Evolutionary conservation across 148 eudicot genomes (phyloP).

Genomic region (Rhododendron simsii): DNA sequence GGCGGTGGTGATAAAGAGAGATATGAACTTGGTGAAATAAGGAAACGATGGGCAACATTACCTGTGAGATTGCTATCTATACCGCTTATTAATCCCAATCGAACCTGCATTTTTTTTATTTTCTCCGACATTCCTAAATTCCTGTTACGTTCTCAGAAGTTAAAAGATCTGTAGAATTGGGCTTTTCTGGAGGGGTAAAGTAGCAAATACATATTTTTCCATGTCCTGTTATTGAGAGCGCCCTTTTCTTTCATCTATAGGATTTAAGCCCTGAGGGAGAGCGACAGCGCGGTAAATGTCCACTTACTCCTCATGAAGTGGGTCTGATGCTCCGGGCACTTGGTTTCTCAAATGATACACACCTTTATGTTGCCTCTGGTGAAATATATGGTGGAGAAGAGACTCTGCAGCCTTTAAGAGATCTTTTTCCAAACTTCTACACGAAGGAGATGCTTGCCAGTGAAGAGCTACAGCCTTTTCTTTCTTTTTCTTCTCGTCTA

Average conservation of each 20-base stretch:
- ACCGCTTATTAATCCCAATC: background rate
- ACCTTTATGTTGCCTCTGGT: slow-evolving; percentile 92
- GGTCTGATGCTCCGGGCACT: slow-evolving; percentile 92
- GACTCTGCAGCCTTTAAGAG: slow-evolving; percentile 78
- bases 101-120: background rate
- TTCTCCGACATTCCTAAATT: background rate
- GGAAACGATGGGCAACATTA: slow-evolving; percentile 92
- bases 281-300: slow-evolving; percentile 87
- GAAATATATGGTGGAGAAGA: slow-evolving; percentile 94
- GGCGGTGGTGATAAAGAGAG: slow-evolving; percentile 98
- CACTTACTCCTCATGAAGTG: slow-evolving; percentile 93
- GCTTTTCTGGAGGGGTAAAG: background rate
- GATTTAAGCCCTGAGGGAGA: slow-evolving; percentile 81
- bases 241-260: slow-evolving; percentile 28
- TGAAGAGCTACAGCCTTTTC: slow-evolving; percentile 62
- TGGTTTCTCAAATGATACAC: slow-evolving; percentile 72
- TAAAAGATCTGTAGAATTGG: background rate
- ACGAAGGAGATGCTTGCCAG: slow-evolving; percentile 85
- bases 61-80: slow-evolving; percentile 56
- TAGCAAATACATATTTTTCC: background rate
- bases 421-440: slow-evolving; percentile 86
- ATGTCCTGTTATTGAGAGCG: slow-evolving; percentile 1
- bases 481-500: slow-evolving; percentile 86
- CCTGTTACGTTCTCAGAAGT: background rate
- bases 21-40: slow-evolving; percentile 74